These are phyloP conservation scores for Trebouxiophyceae sp. DNA, from an alignment of 163 green algal species.

Conservation along the genomic window DNA sequence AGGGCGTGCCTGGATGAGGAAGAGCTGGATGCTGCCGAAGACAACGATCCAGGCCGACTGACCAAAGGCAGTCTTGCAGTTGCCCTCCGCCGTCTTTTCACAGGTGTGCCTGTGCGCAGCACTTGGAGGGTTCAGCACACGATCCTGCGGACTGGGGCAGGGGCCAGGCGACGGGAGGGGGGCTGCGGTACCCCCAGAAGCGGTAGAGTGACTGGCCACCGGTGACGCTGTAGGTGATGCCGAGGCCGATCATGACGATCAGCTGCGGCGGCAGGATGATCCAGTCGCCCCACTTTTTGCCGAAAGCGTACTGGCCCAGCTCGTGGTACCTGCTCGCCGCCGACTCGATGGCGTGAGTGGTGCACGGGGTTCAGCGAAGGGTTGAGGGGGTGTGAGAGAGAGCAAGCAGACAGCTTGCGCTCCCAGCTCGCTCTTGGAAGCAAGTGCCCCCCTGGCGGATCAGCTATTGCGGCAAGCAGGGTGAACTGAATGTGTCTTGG, in stretches of 20 bases:
- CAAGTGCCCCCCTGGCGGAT: too few species aligned
- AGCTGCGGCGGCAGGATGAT: conserved; percentile 15
- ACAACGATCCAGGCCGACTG: conserved; percentile 14
- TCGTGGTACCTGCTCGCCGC: too few species aligned
- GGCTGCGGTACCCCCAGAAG: conserved; percentile 12
- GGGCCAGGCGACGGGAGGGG: too few species aligned
- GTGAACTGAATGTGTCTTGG: too few species aligned
- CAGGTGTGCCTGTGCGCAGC: too few species aligned
- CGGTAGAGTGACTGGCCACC: conserved; percentile 13
- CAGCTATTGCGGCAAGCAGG: too few species aligned
- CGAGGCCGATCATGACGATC: conserved; percentile 18
- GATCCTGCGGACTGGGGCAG: neutral
- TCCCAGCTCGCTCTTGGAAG: too few species aligned
- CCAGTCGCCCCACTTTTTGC: conserved; percentile 8
- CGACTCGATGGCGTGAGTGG: too few species aligned
- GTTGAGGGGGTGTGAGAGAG: too few species aligned
- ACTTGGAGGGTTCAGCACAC: neutral
- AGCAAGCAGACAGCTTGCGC: too few species aligned
- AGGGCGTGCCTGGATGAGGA: conserved; percentile 5
- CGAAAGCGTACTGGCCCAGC: conserved; percentile 21
- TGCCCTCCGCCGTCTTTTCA: neutral
- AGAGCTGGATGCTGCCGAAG: conserved; percentile 4
- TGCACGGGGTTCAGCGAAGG: too few species aligned
- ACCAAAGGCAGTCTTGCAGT: conserved; percentile 4
- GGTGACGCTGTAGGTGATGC: conserved; percentile 20